A percentile compares a stretch with the other conserved stretches of the same genome.
These are phyloP conservation scores for Moringa oleifera DNA, from an alignment of 345 rosid species.

Conservation along the genomic window DNA sequence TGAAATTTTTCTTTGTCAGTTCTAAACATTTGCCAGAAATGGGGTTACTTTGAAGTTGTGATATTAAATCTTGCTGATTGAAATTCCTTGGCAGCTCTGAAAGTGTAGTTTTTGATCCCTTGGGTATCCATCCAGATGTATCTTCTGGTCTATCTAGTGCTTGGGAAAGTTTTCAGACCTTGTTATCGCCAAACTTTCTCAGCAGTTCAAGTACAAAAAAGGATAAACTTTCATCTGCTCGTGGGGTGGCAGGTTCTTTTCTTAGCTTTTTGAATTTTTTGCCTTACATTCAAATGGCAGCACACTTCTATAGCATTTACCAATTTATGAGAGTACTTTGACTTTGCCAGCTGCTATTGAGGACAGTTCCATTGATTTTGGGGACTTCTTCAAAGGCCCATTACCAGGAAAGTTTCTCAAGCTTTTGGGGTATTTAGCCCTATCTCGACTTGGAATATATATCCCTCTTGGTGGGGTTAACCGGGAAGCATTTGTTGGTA, in stretches of 20 bases:
- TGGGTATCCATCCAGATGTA: constrained; percentile 60
- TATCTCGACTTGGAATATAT: constrained; percentile 90
- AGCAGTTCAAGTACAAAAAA: constrained; percentile 60
- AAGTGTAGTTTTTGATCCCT: constrained; percentile 66
- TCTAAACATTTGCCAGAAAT: constrained; percentile 9
- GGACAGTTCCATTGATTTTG: constrained; percentile 95
- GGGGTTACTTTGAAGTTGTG: constrained; percentile 15
- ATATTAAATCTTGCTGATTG: constrained; percentile 28
- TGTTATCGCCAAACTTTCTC: constrained; percentile 48
- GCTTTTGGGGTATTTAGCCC: constrained; percentile 76
- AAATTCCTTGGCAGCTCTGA: constrained; percentile 42
- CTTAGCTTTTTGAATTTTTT: constrained; percentile 9
- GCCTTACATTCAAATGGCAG: background rate
- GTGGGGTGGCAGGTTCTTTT: constrained; percentile 78
- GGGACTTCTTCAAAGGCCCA: constrained; percentile 95
- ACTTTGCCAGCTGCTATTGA: constrained; percentile 83
- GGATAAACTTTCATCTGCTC: constrained; percentile 58
- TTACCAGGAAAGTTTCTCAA: constrained; percentile 89
- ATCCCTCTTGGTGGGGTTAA: constrained; percentile 97
- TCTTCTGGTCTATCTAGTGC: constrained; percentile 37
- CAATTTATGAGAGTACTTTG: constrained; percentile 10
- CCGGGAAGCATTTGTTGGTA: constrained; percentile 84
- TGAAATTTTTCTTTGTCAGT: constrained; percentile 1
- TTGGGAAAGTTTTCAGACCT: constrained; percentile 52
- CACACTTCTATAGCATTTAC: background rate